Base-by-base conservation (phyloP, 2,329 filamentous ascomycete genomes). In the Leptographium procerum region DNA sequence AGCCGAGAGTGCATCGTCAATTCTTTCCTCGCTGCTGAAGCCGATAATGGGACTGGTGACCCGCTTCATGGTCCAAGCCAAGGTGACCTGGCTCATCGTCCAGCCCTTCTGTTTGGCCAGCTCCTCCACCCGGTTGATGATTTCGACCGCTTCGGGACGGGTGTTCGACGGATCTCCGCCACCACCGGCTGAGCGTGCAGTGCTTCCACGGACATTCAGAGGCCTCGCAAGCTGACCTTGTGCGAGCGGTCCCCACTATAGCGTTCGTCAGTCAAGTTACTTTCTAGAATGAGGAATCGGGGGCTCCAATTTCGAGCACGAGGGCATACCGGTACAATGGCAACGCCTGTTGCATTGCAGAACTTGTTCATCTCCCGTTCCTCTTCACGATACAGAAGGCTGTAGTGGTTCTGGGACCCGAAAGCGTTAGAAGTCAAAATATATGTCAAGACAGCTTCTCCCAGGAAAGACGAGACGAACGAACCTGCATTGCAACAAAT, bases 371-470 rank as follows among this genome's bases (percentile, higher is more conserved):
- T 74, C 67, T 75, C 73, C 48, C 73, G 70, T 67, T 75, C 73
- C 59, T 87, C 85, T 66, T 88, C 84, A n/a, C 85, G 77, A 68
- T 85, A 85, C 4, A 82, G 66, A 10, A 83, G 69, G 64, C 81
- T 83, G 68, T 85, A 80, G 58, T 78, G 74, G 63, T 82, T 82
- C 64, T 47, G 22, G 33, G 14, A 34, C 14, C 33, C 33, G 33
- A 7, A 34, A 34, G 33, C 33, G 14, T 34, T 34, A 34, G 33
- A 34, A n/a, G n/a, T n/a, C 33, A 8, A 34, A 14, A 34, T 8
- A 14, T 34, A 34, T 34, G 14, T 14, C 33, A 34, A 34, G 33
- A 34, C 33, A 34, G 33, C 33, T 34, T 34, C 33, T 34, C 33
- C 33, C 14, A 34, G 33, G 6, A n/a, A 22, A 7, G 16, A 47